Base-by-base conservation (phyloP, 2,329 filamentous ascomycete genomes). In the Thielaviopsis ethacetica region DNA sequence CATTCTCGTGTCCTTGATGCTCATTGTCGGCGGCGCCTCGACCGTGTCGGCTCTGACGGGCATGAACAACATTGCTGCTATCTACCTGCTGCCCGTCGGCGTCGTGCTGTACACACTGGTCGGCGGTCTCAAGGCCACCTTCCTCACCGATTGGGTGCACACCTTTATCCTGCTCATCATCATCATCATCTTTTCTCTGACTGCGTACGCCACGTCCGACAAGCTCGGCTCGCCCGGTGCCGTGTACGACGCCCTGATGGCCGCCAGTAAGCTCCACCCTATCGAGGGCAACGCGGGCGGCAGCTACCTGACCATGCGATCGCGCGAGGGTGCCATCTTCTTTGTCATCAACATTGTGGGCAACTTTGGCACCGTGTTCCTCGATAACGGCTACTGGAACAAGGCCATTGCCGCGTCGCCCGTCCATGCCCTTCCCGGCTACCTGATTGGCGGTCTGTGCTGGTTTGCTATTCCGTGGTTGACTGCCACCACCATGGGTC, bases 401-500 rank as follows among this genome's bases (percentile, higher is more conserved):
- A 95, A 95, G 71, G 90, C 89, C 17, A 95, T 95, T 65, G 88
- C 91, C 6, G 89, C 91, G 0, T 85, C 83, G 22, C 89, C 89
- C 0, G 85, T 91, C 0, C 83, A 91, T 62, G 91, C 90, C 0
- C 80, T 96, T 2, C 90, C 90, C 0, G 90, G 90, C 19, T 95
- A 95, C 67, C 84, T 95, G 58, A 79, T 91, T 62, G 90, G 90
- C 5, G 90, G 91, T 22, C 77, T 95, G 1, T 84, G 81, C 55
- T 95, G 90, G 90, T 95, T 95, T 65, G 90, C 90, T 0, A 94
- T 96, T 57, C 91, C 91, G 0, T 95, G 88, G 86, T 76, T 95
- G 10, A 86, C 83, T 2, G 89, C 90, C 1, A 95, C 88, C 0
- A 95, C 90, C 1, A 87, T 95, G 82, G 90, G 90, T 34, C 78